phyloP scores from a whole-genome alignment of 208 protist species.

The Entamoeba invadens region DNA sequence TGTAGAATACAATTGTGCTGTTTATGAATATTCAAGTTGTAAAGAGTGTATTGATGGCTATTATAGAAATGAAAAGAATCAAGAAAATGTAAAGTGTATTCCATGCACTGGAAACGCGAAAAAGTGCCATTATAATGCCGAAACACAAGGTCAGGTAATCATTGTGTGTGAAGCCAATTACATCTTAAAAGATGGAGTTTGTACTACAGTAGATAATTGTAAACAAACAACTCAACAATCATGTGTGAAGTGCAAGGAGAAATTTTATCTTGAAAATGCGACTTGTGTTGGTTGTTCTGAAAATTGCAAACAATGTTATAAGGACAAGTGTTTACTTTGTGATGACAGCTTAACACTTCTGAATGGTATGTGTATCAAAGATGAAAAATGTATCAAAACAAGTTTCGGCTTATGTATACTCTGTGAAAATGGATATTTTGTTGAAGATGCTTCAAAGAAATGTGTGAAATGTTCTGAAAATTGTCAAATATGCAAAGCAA shows the following conservation, averaged over 20 bases:
- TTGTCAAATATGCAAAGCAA: not conserved
- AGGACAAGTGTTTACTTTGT: not conserved
- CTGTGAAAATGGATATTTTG: not conserved
- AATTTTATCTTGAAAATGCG: not conserved
- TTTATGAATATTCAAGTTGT: not conserved
- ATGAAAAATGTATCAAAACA: not conserved
- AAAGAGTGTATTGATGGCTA: not conserved
- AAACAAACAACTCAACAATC: no score
- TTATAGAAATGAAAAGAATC: not conserved
- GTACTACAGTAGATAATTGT: no score
- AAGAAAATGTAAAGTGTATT: no score
- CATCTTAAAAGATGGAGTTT: no score
- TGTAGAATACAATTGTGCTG: not conserved
- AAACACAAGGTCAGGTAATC: no score
- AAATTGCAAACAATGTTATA: not conserved
- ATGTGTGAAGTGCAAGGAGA: not conserved
- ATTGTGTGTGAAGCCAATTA: no score
- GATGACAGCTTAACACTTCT: not conserved
- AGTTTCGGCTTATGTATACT: not conserved
- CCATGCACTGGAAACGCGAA: no score
- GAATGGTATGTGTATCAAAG: not conserved
- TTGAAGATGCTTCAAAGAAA: not conserved
- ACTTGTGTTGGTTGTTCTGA: not conserved
- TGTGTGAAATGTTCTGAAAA: not conserved
- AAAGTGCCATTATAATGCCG: no score